Conservation (phyloP, 495 filamentous ascomycete genomes). For the Echria macrotheca region DNA sequence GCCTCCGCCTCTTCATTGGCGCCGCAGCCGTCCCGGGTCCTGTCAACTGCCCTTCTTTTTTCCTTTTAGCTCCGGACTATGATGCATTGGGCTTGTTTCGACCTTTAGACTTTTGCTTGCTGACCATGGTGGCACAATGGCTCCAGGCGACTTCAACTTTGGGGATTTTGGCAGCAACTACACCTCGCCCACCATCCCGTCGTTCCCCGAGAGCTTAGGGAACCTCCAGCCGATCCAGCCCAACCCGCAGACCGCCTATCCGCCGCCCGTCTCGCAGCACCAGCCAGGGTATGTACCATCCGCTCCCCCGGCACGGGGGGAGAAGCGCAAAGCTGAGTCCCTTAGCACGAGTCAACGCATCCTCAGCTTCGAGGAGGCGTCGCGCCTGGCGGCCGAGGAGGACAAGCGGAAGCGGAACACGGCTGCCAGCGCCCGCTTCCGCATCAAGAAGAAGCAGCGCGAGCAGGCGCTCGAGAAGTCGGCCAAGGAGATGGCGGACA, state of each 20-base stretch:
- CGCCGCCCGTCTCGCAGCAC: conserved; percentile 34
- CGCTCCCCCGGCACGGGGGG: conserved; percentile 34
- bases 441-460: conserved; percentile 98
- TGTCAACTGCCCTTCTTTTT: conserved; percentile 9
- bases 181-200: conserved; percentile 41
- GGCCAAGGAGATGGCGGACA: conserved; percentile 86
- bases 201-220: conserved; percentile 38
- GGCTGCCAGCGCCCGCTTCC: conserved; percentile 88
- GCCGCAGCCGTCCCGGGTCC: conserved; percentile 15
- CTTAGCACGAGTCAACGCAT: conserved; percentile 29
- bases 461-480: conserved; percentile 88
- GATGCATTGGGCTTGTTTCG: conserved; percentile 11
- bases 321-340: conserved; percentile 50
- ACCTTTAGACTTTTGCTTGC: conserved; percentile 11
- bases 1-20: conserved; percentile 27
- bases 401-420: conserved; percentile 97
- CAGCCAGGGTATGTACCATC: conserved; percentile 39
- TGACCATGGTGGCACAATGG: conserved; percentile 43
- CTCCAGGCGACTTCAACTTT: conserved; percentile 47
- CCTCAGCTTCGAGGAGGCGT: conserved; percentile 58
- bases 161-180: conserved; percentile 42
- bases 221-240: conserved; percentile 46
- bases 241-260: conserved; percentile 32
- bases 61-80: conserved; percentile 5
- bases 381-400: conserved; percentile 82